Evolutionary conservation across 768 basidiomycete genomes (phyloP).

Genomic region (Serendipita indica): DNA sequence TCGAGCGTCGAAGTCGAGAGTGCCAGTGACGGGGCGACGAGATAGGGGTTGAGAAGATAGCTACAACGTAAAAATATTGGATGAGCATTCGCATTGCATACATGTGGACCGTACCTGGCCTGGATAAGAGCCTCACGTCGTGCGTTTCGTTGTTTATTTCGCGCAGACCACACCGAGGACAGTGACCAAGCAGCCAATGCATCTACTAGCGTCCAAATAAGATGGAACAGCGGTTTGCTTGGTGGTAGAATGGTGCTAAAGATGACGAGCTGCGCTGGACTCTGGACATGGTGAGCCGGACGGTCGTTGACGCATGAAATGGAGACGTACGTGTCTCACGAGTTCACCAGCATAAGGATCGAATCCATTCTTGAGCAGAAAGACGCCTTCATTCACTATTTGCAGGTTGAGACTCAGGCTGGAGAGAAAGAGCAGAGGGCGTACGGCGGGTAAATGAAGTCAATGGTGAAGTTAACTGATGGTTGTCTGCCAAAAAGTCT

Average conservation of each 20-base stretch:
- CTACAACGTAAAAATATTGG: constrained; percentile 27
- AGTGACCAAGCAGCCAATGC: constrained; percentile 52
- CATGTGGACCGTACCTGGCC: constrained; percentile 53
- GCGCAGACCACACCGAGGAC: constrained; percentile 48
- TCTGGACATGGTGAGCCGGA: constrained; percentile 31
- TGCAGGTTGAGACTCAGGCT: background rate
- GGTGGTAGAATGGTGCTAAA: constrained; percentile 58
- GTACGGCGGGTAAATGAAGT: constrained; percentile 65
- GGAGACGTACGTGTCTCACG: constrained; percentile 61
- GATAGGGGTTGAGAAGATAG: constrained; percentile 82
- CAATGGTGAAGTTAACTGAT: constrained; percentile 66
- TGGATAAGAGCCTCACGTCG: constrained; percentile 47
- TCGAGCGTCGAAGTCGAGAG: constrained; percentile 73
- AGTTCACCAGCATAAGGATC: constrained; percentile 79
- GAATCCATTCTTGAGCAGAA: constrained; percentile 57
- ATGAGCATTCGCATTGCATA: constrained; percentile 13
- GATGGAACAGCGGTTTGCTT: constrained; percentile 31
- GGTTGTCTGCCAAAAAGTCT: constrained; percentile 44
- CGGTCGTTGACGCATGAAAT: background rate
- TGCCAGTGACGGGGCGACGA: constrained; percentile 63
- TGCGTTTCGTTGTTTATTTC: constrained; percentile 36
- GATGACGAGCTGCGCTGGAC: constrained; percentile 60
- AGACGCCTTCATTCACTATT: constrained; percentile 80
- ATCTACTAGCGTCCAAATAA: constrained; percentile 62
- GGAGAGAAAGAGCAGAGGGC: constrained; percentile 19